A percentile compares a stretch with the other conserved stretches of the same genome.
Evolutionary conservation across 176 grass and related monocot genomes (phyloP).

Genomic region (Sorghum bicolor): Sorghum_bicolor_NCBIv3 NC_012873.2:1463001-1463500

Average conservation of each 20-base stretch:
- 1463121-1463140: constrained; percentile 27
- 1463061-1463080: not conserved
- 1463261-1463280: not conserved
- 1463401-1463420: constrained; percentile 12
- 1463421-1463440: constrained; percentile 41
- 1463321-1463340: constrained; percentile 30
- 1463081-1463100: constrained; percentile 15
- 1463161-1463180: constrained; percentile 1
- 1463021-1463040: not conserved
- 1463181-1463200: constrained; percentile 17
- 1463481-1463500: not conserved
- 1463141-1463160: constrained; percentile 47
- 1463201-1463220: constrained; percentile 9
- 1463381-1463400: not conserved
- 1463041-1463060: not conserved
- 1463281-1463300: constrained; percentile 35
- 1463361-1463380: constrained; percentile 23
- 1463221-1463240: constrained; percentile 24
- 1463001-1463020: not conserved
- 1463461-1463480: not conserved
- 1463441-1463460: constrained; percentile 43
- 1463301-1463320: constrained; percentile 44
- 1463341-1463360: constrained; percentile 25
- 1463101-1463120: constrained; percentile 39
- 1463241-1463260: not conserved